Evolutionary conservation across 768 basidiomycete species (phyloP), one percentile per base, ranked within the genome.

Genomic region (Russula lepida): DNA sequence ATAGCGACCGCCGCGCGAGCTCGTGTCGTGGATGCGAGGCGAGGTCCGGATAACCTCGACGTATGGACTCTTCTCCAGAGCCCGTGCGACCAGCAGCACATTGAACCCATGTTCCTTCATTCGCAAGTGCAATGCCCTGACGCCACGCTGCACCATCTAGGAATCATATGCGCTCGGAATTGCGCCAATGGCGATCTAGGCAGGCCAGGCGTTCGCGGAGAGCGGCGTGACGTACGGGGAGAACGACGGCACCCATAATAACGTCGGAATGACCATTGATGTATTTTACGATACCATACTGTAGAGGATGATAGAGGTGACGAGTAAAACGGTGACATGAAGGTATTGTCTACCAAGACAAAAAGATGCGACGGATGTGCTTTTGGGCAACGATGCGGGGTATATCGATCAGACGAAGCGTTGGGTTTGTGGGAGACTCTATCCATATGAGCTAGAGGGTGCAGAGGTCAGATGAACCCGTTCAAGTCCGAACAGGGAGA

Each of bases 381-480:
- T 57, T 78, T 81, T 2, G 85, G 12, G 78, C 69, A 27, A 83
- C 79, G 65, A 98, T 82, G 56, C 84, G 81, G 1, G 78, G 73
- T 70, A 98, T 85, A 68, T 92, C 88, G 41, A 95, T 84, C 39
- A 98, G 75, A 19, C 89, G 84, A 11, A 98, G 84, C 1, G 92
- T 92, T 0, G 95, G 95, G 75, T 98, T 98, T 3, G 95, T 98
- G 0, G 94, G 95, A 0, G 90, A 79, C 74, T 99, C 95, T 66
- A 97, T 84, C 93, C 94, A 98, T 58, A 99, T 81, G 11, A 97
- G 77, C 91, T 95, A 21, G 63, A 7, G 23, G 27, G 19, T 25
- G 27, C 8, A 56, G n/a, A 19, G 28, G 55, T 25, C 30, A 64
- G 44, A 58, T 12, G 7, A 13, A 6, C 3, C 1, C 13, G 19